phyloP scores from a whole-genome alignment of 164 flowering plant species.

The Echeveria elegans region DNA sequence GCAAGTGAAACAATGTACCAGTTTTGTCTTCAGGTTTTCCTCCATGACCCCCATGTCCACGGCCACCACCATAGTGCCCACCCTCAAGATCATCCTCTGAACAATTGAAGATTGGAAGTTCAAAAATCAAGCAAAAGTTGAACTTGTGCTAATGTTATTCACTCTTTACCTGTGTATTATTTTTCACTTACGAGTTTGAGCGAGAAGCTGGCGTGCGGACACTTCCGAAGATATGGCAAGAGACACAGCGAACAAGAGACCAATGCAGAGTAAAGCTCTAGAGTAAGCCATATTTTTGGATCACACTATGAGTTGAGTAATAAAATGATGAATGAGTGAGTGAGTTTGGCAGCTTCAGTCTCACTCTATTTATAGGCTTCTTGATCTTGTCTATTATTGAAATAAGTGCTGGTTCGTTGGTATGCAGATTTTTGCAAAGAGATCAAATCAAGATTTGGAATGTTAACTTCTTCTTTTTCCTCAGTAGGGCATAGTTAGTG shows the following conservation, averaged over 20 bases:
- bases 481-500: neutral
- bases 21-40: neutral
- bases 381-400: neutral
- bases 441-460: neutral
- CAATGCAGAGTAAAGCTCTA: constrained; percentile 10
- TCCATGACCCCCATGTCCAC: neutral
- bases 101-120: no score
- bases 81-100: constrained; percentile 1
- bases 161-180: neutral
- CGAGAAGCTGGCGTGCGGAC: constrained; percentile 8
- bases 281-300: constrained; percentile 10
- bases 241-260: constrained; percentile 11
- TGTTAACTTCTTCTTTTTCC: neutral
- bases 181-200: constrained; percentile 2
- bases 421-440: neutral
- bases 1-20: neutral
- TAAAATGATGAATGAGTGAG: neutral
- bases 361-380: constrained; percentile 1
- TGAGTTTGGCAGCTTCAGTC: neutral
- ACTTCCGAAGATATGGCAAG: constrained; percentile 13
- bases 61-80: neutral
- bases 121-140: neutral
- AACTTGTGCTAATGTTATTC: neutral
- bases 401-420: neutral
- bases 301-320: neutral